Conservation (phyloP, 2,329 filamentous ascomycete species). For the Diaporthe capsici region DNA sequence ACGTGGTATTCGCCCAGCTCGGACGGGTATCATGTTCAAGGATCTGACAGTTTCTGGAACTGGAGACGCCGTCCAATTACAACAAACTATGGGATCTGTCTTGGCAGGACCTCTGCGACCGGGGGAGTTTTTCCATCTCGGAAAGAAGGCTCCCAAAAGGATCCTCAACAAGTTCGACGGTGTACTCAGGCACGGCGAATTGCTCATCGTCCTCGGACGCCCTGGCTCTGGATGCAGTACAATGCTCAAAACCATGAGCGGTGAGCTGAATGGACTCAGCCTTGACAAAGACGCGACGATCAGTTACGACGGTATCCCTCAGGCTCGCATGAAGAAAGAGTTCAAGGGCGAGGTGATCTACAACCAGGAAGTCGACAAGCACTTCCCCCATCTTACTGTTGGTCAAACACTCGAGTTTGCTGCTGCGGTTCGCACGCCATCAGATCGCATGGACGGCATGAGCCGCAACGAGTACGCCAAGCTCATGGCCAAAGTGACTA, state of each 20-base stretch:
- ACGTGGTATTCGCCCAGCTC: slow-evolving; percentile 67
- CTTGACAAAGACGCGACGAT: slow-evolving; percentile 65
- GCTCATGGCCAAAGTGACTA: slow-evolving; percentile 76
- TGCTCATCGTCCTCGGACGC: slow-evolving; percentile 77
- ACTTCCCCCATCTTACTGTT: slow-evolving; percentile 84
- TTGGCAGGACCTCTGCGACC: slow-evolving; percentile 70
- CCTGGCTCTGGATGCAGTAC: slow-evolving; percentile 77
- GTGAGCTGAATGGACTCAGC: slow-evolving; percentile 71
- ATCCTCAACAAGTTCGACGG: slow-evolving; percentile 77
- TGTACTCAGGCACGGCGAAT: slow-evolving; percentile 73
- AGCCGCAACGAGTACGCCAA: slow-evolving; percentile 70
- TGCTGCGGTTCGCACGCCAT: slow-evolving; percentile 76
- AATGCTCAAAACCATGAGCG: slow-evolving; percentile 72
- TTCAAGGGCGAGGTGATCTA: slow-evolving; percentile 79
- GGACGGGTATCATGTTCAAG: slow-evolving; percentile 74
- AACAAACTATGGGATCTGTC: slow-evolving; percentile 75
- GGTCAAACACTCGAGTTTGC: slow-evolving; percentile 82
- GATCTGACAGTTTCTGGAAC: slow-evolving; percentile 77
- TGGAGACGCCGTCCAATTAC: slow-evolving; percentile 76
- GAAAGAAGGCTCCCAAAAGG: slow-evolving; percentile 63
- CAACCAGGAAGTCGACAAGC: slow-evolving; percentile 81
- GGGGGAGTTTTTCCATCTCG: slow-evolving; percentile 67
- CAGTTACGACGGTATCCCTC: slow-evolving; percentile 74
- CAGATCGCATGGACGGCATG: slow-evolving; percentile 74
- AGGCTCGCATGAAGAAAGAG: slow-evolving; percentile 67